Base-by-base conservation (phyloP, 192 early-diverging fungal genomes). In the Coemansia sp. region DNA sequence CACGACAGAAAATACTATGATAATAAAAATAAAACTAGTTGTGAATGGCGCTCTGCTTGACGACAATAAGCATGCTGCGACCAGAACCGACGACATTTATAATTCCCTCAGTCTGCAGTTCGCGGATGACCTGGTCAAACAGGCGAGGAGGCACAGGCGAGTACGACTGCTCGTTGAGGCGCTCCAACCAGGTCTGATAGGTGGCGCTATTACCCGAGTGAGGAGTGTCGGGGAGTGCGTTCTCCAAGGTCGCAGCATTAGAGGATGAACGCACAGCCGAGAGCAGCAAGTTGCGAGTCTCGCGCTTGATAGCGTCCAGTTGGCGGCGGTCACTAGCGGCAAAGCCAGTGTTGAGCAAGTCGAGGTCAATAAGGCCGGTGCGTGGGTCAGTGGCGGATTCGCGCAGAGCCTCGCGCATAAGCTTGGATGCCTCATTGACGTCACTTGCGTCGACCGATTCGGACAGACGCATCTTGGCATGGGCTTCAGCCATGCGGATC, bases 401-500 rank as follows among this genome's bases (percentile, higher is more conserved):
- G 62, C 95, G 93, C 73, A 99, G 87, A 10, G 95, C 97, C 46
- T 90, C 90, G 65, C 89, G 86, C 61, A 98, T 89, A 59, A 99
- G 76, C 48, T 94, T 78, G 57, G 94, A 84, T 0, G 97, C 97
- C 78, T 97, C 95, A 27, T 89, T 83, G 3, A 98, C 97, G 79
- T 99, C 97, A 42, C 34, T 36, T 4, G 83, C 71, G 7, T 95
- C 92, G 5, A 99, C 97, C 1, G 67, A 69, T 10, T 74, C 45
- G 16, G 92, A 90, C 9, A 98, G 73, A 31, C 96, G 90, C 92
- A 98, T 91, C 56, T 89, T 88, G 62, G 97, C 97, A 62, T 94
- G 92, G 3, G 94, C 96, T 70, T 99, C 96, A 14, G 93, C 70
- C 75, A 99, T 85, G 54, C 96, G 92, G 76, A 98, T 96, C 95